These are phyloP conservation scores for Haplosporangium sp. DNA, from an alignment of 371 early-diverging fungal genomes.

Conservation along the genomic window DNA sequence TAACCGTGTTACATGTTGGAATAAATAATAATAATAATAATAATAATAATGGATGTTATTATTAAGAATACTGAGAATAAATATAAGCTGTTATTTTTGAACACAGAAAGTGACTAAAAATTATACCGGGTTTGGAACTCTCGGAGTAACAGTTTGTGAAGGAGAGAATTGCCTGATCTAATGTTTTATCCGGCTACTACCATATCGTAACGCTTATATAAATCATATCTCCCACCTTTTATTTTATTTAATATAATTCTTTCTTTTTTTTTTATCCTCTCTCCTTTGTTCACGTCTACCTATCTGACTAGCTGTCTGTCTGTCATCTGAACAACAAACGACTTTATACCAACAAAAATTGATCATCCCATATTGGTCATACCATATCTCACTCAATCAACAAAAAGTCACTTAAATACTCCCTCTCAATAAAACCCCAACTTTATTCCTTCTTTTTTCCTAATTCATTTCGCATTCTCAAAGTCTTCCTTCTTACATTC, in stretches of 20 bases:
- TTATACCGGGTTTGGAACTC: neutral
- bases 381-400: neutral
- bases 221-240: neutral
- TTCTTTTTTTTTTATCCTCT: neutral
- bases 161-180: neutral
- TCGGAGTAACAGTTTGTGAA: neutral
- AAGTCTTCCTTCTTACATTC: neutral
- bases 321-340: neutral
- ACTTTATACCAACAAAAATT: neutral
- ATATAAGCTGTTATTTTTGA: neutral
- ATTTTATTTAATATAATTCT: neutral
- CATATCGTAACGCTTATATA: neutral
- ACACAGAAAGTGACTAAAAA: neutral
- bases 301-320: neutral
- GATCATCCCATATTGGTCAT: neutral
- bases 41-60: no score
- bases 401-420: neutral
- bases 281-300: neutral
- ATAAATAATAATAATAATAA: no score
- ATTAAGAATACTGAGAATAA: no score
- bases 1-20: neutral
- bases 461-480: neutral
- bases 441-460: neutral
- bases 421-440: no score
- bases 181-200: neutral